A percentile compares a stretch with the other conserved stretches of the same genome.
Conservation (phyloP, 2,329 filamentous ascomycete genomes). For the Xylaria sp. region DNA sequence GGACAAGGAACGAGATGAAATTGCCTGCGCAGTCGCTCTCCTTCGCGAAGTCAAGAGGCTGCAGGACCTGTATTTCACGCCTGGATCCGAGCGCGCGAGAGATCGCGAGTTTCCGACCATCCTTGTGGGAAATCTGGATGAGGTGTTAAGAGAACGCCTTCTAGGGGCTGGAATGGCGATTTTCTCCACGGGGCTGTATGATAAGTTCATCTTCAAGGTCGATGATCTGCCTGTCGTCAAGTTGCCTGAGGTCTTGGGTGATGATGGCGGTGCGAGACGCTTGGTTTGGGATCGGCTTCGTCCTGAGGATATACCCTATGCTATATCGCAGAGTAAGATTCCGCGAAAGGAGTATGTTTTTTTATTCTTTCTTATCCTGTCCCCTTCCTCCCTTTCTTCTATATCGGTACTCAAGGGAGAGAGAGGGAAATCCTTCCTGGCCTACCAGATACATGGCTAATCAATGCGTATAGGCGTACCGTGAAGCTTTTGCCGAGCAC, state of each 20-base stretch:
- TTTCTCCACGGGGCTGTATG: conserved; percentile 51
- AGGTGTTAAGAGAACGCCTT: conserved; percentile 49
- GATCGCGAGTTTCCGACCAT: conserved; percentile 47
- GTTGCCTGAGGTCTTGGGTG: conserved; percentile 31
- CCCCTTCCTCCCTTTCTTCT: neutral
- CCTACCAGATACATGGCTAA: neutral
- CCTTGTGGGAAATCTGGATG: conserved; percentile 57
- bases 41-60: conserved; percentile 40
- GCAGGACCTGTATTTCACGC: conserved; percentile 41
- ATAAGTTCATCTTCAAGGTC: conserved; percentile 68
- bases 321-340: conserved; percentile 65
- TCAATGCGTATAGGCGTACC: conserved; percentile 28
- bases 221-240: conserved; percentile 55
- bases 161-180: conserved; percentile 42
- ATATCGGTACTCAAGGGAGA: neutral
- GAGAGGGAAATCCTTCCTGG: neutral
- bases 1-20: conserved; percentile 2
- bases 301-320: conserved; percentile 64
- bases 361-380: conserved; percentile 21
- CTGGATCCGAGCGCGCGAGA: conserved; percentile 38
- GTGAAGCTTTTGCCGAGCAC: conserved; percentile 55
- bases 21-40: conserved; percentile 30
- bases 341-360: conserved; percentile 61
- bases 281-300: conserved; percentile 62
- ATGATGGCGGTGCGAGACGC: conserved; percentile 1